These are phyloP conservation scores for Pilatotrama ljubarskyi DNA, from an alignment of 768 basidiomycete genomes.

Conservation along the genomic window DNA sequence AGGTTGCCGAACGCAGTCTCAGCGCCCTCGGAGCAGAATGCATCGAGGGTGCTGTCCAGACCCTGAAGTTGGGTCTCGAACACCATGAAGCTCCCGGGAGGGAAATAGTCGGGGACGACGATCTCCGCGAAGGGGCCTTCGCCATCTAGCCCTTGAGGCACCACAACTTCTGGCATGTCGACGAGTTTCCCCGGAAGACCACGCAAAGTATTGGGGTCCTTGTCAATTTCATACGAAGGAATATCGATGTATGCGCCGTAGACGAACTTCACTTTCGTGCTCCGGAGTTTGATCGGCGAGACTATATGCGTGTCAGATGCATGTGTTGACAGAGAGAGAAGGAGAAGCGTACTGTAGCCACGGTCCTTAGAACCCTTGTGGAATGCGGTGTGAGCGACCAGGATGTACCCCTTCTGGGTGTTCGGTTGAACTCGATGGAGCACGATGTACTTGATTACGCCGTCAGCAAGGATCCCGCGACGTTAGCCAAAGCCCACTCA, in stretches of 20 bases:
- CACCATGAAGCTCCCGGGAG: slow-evolving; percentile 94
- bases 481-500: slow-evolving; percentile 41
- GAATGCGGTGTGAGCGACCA: slow-evolving; percentile 93
- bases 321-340: not conserved
- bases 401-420: slow-evolving; percentile 88
- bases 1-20: slow-evolving; percentile 73
- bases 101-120: slow-evolving; percentile 82
- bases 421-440: slow-evolving; percentile 89
- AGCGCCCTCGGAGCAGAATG: slow-evolving; percentile 68
- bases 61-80: slow-evolving; percentile 86
- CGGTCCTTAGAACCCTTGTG: slow-evolving; percentile 77
- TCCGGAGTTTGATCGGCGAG: slow-evolving; percentile 78
- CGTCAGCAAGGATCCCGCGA: not conserved
- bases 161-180: slow-evolving; percentile 58
- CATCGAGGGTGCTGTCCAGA: slow-evolving; percentile 68
- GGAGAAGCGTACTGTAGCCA: slow-evolving; percentile 62
- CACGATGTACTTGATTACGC: slow-evolving; percentile 74
- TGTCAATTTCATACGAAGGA: slow-evolving; percentile 53
- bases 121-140: slow-evolving; percentile 79
- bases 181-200: slow-evolving; percentile 74
- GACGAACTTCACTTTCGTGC: slow-evolving; percentile 78
- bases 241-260: slow-evolving; percentile 77
- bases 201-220: slow-evolving; percentile 54
- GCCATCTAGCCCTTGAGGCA: slow-evolving; percentile 61
- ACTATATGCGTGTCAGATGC: slow-evolving; percentile 45